Evolutionary conservation across 1,284 basidiomycete species (phyloP), one percentile per base, ranked within the genome.

Genomic region (Cystobasidium slooffiae): DNA sequence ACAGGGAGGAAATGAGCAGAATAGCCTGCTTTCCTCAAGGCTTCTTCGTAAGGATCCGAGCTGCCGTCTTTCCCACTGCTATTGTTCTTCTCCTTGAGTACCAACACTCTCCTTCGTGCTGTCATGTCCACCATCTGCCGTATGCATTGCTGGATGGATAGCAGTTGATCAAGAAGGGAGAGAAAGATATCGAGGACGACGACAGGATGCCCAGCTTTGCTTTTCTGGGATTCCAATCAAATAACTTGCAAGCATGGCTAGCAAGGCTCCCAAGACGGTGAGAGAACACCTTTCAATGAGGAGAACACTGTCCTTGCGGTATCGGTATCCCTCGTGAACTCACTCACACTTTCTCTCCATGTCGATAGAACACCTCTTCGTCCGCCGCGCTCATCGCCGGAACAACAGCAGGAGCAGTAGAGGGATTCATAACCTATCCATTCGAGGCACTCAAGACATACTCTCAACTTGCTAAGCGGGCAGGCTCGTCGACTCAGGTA

Each of bases 351-450:
- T 39, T 18, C 31, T 8, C 39, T 14, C 41, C 41, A 18, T 20
- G 12, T 41, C n/a, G 7, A 12, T 74, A 78, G 79, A 76, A 68
- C 41, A 53, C 44, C 8, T 72, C 69, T 56, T 37, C 77, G 72
- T 46, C 24, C 61, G 61, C 78, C 7, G 69, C 79, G 8, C 83
- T 96, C 75, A 84, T 93, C 73, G 96, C 96, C 0, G 96, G 97
- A 37, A 88, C 93, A n/a, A 91, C 91, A 0, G 96, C 96, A 20
- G 96, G 97, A 20, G 94, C 91, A 2, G 86, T 97, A 64, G 96
- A 98, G 85, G 93, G 86, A 9, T 86, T 86, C 76, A 80, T 85
- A 46, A 86, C 85, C 1, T 95, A 94, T 78, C 95, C 96, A 0
- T 91, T 94, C 6, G 96, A 99, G 81, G 94, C 89, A 80, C 90